A percentile compares a stretch with the other conserved stretches of the same genome.
These are phyloP conservation scores for Grosmannia clavigera DNA, from an alignment of 2,329 filamentous ascomycete species.

Conservation along the genomic window DNA sequence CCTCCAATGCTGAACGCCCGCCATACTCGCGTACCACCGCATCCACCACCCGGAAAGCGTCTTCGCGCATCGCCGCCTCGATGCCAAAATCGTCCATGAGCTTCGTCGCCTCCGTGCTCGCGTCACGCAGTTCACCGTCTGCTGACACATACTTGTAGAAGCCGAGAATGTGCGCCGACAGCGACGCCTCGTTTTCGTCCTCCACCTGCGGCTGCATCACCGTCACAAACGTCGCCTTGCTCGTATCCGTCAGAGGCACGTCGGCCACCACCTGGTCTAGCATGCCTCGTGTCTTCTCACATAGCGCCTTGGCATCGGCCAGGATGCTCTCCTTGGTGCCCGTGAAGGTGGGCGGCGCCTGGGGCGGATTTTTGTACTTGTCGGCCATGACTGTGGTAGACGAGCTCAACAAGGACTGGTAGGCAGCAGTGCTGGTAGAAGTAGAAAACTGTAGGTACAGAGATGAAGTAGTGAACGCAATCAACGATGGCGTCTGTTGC, in stretches of 20 bases:
- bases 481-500: background rate
- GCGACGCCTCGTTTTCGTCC: slow-evolving; percentile 53
- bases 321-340: slow-evolving; percentile 59
- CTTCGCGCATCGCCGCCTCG: slow-evolving; percentile 70
- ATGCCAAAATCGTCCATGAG: slow-evolving; percentile 66
- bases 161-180: slow-evolving; percentile 53
- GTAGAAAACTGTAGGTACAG: slow-evolving; percentile 9
- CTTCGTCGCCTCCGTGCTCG: slow-evolving; percentile 64
- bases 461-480: background rate
- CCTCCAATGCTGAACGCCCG: slow-evolving; percentile 32
- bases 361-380: slow-evolving; percentile 61
- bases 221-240: slow-evolving; percentile 41
- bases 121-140: slow-evolving; percentile 56
- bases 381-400: slow-evolving; percentile 45
- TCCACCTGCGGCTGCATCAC: slow-evolving; percentile 55
- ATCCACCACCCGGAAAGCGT: slow-evolving; percentile 58
- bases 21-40: slow-evolving; percentile 39
- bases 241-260: slow-evolving; percentile 36
- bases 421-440: slow-evolving; percentile 18
- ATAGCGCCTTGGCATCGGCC: slow-evolving; percentile 52
- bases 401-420: slow-evolving; percentile 21
- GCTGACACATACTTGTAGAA: slow-evolving; percentile 73
- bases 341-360: slow-evolving; percentile 66
- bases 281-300: slow-evolving; percentile 47
- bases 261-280: slow-evolving; percentile 56